Base-by-base conservation (phyloP, 306 rosid genomes). In the Carpinus viminea region DNA sequence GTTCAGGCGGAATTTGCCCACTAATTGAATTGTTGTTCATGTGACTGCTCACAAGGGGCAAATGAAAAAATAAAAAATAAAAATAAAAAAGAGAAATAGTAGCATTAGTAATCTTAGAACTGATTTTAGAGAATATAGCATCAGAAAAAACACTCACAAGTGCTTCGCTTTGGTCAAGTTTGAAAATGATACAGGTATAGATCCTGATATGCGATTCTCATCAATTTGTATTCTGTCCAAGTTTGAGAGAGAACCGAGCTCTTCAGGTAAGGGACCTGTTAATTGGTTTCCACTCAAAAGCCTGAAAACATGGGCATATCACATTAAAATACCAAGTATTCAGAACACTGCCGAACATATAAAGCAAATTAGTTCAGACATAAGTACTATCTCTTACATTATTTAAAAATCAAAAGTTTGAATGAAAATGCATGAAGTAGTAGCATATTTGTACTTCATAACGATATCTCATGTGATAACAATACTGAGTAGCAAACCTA, bases 1-100 rank as follows among this genome's bases (percentile, higher is more conserved):
- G 88, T 85, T 84, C 93, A 0, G 83, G n/a, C n/a, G 82, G 98
- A 76, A 96, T 88, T 78, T 80, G 91, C 48, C 97, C 99, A 26
- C 94, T 91, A 45, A 96, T 83, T 72, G 98, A 96, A 81, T 96
- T 96, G 90, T 96, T 93, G 87, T 96, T 96, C 98, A 96, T 93
- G 88, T 96, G 97, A 88, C 99, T 93, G 94, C 59, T 48, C 78
- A 89, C 82, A n/a, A 21, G n/a, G n/a, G 34, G 21, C 2, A 72
- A 71, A 56, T 28, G 47, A 31, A 31, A 48, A 80, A 21, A n/a
- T n/a, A 59, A 10, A 68, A 59, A 56, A 36, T 10, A 20, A 55
- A 78, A 75, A 43, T 8, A 31, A 54, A 8, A 50, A 12, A 43
- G 48, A 52, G 53, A 80, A 57, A 12, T 45, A 21, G 10, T 46